Percentiles rank a stretch among this genome's conserved stretches.
phyloP scores from a whole-genome alignment of 1,284 basidiomycete species.

The Trametes polyzona region DNA sequence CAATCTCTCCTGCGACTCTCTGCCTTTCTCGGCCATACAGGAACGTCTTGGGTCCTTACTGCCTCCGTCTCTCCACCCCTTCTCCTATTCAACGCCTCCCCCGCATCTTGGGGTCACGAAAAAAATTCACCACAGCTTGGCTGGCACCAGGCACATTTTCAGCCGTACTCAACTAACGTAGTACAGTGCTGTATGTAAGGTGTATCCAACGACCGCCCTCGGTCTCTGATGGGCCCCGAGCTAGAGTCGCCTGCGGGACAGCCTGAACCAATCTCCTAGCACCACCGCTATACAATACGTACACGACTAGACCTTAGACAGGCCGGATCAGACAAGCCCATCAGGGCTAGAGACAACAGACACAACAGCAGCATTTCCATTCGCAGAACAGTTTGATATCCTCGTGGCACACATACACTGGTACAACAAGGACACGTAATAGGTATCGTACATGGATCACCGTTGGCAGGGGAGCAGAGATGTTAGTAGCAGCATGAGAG shows the following conservation, averaged over 20 bases:
- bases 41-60: constrained; percentile 7
- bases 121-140: neutral
- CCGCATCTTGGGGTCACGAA: neutral
- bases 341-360: neutral
- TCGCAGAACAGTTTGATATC: constrained; percentile 9
- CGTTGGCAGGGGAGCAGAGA: neutral
- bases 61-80: constrained; percentile 1
- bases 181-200: neutral
- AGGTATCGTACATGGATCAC: constrained; percentile 9
- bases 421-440: constrained; percentile 12
- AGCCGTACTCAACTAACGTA: neutral
- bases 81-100: neutral
- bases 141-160: too few relatives aligned
- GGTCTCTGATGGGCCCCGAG: neutral
- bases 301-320: neutral
- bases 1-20: constrained; percentile 12
- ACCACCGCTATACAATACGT: neutral
- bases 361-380: neutral
- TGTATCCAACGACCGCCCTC: neutral
- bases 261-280: too few relatives aligned
- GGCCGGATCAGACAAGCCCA: constrained; percentile 1
- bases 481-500: neutral
- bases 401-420: constrained; percentile 8
- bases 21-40: constrained; percentile 8
- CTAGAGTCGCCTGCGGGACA: too few relatives aligned